Base-by-base conservation (phyloP, 2,329 filamentous ascomycete genomes). In the Exophiala lecanii-corni region DNA sequence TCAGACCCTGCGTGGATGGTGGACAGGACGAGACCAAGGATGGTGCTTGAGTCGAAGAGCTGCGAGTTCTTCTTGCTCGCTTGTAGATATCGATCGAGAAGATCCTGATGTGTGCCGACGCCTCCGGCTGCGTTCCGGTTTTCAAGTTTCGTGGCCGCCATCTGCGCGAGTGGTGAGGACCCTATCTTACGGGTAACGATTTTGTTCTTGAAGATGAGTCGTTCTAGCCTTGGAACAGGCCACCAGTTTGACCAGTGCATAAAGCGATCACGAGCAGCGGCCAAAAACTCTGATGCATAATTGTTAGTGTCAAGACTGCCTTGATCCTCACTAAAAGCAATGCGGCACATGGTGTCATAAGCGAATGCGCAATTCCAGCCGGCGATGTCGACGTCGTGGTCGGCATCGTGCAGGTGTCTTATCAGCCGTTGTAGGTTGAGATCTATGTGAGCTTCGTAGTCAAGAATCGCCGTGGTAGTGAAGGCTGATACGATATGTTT, bases 361-460 rank as follows among this genome's bases (percentile, higher is more conserved):
- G 45, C 25, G 36, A 32, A 49, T 6, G 36, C 43, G 17, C 21
- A 26, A 26, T 36, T 16, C 4, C 31, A 34, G 9, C 25, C 31
- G 4, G 37, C 34, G 7, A 43, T 41, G n/a, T 45, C 34, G 16
- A 49, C 19, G 9, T 40, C 34, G 9, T 32, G 28, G 18, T 18
- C 35, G 9, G 25, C 9, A 9, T 33, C 25, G 6, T 36, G 17
- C 4, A 49, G 38, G 9, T 39, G 23, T 9, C 13, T 30, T 2
- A 49, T 20, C 15, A 49, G 30, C 7, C 20, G 36, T 13, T 45
- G 25, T 13, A 49, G 33, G 21, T 34, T 49, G 19, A 35, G 38
- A 61, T 89, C 83, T 56, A 96, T 94, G 65, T 85, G 94, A 54
- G 78, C 82, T 31, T 83, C 81, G 81, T 86, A 91, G 33, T 86